Evolutionary conservation across 2,329 filamentous ascomycete genomes (phyloP), one percentile per base, ranked within the genome.

Genomic region (Fusarium secorum): DNA sequence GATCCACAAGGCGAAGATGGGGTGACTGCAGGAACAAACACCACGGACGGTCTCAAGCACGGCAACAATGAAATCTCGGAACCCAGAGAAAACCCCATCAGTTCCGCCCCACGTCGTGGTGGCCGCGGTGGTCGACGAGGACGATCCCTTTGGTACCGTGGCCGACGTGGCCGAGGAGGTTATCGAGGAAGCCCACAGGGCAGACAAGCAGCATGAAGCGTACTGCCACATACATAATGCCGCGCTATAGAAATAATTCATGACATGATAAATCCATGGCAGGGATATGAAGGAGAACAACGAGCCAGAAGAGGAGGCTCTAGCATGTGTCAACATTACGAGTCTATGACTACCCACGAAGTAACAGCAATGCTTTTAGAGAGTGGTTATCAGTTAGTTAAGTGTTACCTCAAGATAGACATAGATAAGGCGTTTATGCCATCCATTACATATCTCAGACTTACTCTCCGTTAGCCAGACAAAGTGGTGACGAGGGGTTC

Each of bases 41-140:
- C 52, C 22, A 52, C 46, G 11, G 41, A 46, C 24, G 61, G 52
- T 15, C 18, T 22, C 28, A 52, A 39, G 5, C 39, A 59, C 28
- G 57, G 58, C 35, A 67, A 67, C 32, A 73, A 72, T 30, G 63
- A 73, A 15, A 53, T 64, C 6, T 59, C 64, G 13, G 33, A 45
- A 11, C 68, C 64, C 8, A 55, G 26, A 4, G n/a, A 39, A 17
- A 64, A 60, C 32, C 33, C 64, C 5, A 24, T n/a, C 13, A 20
- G 32, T n/a, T 54, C 66, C 3, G 45, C 48, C 20, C 67, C 58
- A 48, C 68, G 63, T 26, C 69, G 74, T 20, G 62, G 56, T 10
- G 55, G 53, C 46, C 75, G 78, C 36, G 74, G 73, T 14, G 68
- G 71, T 17, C 75, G 75, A 44, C 77, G 78, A 38, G 74, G 76